A percentile compares a stretch with the other conserved stretches of the same genome.
These are phyloP conservation scores for Westerdykella sp. DNA, from an alignment of 2,329 filamentous ascomycete species.

Conservation along the genomic window DNA sequence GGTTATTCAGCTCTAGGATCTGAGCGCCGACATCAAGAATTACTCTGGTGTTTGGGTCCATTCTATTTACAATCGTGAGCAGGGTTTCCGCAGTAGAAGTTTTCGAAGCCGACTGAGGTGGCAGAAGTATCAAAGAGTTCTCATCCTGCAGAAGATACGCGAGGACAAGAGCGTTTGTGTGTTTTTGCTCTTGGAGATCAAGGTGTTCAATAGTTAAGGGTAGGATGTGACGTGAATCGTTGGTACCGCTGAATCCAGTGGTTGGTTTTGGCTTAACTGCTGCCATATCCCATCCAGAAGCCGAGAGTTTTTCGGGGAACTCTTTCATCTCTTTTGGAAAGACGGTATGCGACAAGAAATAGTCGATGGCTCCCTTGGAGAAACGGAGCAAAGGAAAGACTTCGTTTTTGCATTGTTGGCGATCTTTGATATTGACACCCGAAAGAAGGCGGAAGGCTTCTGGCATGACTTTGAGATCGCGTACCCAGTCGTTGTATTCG, in stretches of 20 bases:
- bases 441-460: slow-evolving; percentile 48
- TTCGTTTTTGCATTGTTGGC: slow-evolving; percentile 38
- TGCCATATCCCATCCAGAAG: slow-evolving; percentile 63
- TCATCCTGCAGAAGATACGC: slow-evolving; percentile 48
- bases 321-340: slow-evolving; percentile 61
- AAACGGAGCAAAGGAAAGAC: slow-evolving; percentile 51
- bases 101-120: too few relatives aligned
- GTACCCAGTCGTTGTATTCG: slow-evolving; percentile 53
- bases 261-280: slow-evolving; percentile 42
- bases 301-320: slow-evolving; percentile 57
- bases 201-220: slow-evolving; percentile 57
- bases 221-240: slow-evolving; percentile 55
- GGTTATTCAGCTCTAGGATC: slow-evolving; percentile 57
- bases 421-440: slow-evolving; percentile 55
- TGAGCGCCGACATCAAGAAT: slow-evolving; percentile 60
- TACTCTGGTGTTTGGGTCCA: slow-evolving; percentile 10
- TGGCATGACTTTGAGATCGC: slow-evolving; percentile 33
- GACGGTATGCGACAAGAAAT: slow-evolving; percentile 59
- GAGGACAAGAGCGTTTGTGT: slow-evolving; percentile 60
- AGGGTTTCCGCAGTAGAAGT: slow-evolving; percentile 32
- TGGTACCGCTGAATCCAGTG: slow-evolving; percentile 68
- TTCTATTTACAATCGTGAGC: slow-evolving; percentile 16
- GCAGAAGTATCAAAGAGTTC: too few relatives aligned
- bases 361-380: slow-evolving; percentile 55
- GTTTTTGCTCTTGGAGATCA: slow-evolving; percentile 50